Conservation (phyloP, 352 stramenopile species). For the Pythium periplocum region DNA sequence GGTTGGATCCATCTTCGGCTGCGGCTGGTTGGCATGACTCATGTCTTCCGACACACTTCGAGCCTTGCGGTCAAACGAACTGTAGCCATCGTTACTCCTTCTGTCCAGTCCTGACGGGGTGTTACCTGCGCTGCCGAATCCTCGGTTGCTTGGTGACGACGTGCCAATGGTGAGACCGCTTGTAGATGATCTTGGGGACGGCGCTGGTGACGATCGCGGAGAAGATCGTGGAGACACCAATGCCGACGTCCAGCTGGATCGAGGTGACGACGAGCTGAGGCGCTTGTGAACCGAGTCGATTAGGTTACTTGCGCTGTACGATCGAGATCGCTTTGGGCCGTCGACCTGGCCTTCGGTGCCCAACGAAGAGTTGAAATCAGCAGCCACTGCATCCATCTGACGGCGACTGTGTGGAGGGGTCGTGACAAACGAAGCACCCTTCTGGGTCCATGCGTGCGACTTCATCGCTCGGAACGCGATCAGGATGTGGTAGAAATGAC, state of each 20-base stretch:
- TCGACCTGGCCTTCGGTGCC: constrained; percentile 59
- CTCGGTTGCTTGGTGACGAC: constrained; percentile 63
- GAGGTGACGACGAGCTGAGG: constrained; percentile 55
- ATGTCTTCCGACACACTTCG: constrained; percentile 82
- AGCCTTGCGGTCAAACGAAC: constrained; percentile 47
- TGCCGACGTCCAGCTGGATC: constrained; percentile 7
- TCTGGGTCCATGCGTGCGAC: constrained; percentile 80
- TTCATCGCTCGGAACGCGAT: constrained; percentile 86
- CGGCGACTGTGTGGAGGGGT: constrained; percentile 79
- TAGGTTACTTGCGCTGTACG: constrained; percentile 80
- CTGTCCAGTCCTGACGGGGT: constrained; percentile 46
- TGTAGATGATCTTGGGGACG: constrained; percentile 42
- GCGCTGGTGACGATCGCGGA: constrained; percentile 47
- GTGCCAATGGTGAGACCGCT: constrained; percentile 63
- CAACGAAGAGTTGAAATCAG: constrained; percentile 83
- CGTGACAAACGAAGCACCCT: constrained; percentile 82
- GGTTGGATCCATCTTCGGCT: constrained; percentile 83
- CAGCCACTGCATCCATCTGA: constrained; percentile 83
- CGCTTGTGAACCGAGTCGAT: constrained; percentile 83
- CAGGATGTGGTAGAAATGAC: constrained; percentile 83
- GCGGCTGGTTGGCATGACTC: constrained; percentile 40
- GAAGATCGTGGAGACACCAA: constrained; percentile 46
- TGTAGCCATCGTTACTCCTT: constrained; percentile 49
- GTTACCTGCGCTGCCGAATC: constrained; percentile 53
- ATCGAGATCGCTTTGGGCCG: constrained; percentile 48